These are phyloP conservation scores for Xylaria sp. DNA, from an alignment of 2,329 filamentous ascomycete genomes.

Conservation along the genomic window DNA sequence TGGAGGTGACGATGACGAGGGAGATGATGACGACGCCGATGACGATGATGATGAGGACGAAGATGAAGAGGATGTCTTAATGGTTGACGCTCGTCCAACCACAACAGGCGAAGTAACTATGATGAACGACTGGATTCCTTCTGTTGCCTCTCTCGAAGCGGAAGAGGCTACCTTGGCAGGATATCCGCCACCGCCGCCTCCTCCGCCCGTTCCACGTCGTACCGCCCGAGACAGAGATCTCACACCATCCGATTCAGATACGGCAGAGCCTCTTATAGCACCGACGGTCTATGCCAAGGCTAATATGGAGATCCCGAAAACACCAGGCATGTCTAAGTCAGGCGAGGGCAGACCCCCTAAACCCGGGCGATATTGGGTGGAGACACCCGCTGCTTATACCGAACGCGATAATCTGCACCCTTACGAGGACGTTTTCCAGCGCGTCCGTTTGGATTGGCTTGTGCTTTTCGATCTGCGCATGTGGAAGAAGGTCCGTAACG, in stretches of 20 bases:
- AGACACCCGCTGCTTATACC: slow-evolving; percentile 66
- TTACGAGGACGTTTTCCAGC: slow-evolving; percentile 83
- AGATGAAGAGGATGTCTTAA: slow-evolving; percentile 56
- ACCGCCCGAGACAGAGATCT: slow-evolving; percentile 51
- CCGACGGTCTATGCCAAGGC: slow-evolving; percentile 57
- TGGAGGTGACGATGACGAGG: slow-evolving; percentile 59
- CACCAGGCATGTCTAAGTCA: slow-evolving; percentile 52
- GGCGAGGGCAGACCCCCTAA: slow-evolving; percentile 48
- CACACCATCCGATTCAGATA: slow-evolving; percentile 69
- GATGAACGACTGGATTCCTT: slow-evolving; percentile 46
- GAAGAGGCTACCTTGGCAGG: slow-evolving; percentile 74
- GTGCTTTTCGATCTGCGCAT: slow-evolving; percentile 90
- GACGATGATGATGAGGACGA: slow-evolving; percentile 47
- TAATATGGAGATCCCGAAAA: slow-evolving; percentile 73
- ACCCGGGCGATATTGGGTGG: slow-evolving; percentile 79
- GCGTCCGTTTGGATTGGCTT: slow-evolving; percentile 87
- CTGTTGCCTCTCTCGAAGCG: slow-evolving; percentile 65
- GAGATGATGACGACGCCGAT: slow-evolving; percentile 37
- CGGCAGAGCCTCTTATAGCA: slow-evolving; percentile 60
- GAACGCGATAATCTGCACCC: slow-evolving; percentile 57
- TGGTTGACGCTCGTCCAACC: slow-evolving; percentile 48
- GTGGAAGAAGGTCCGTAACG: slow-evolving; percentile 93
- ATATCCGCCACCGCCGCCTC: slow-evolving; percentile 63
- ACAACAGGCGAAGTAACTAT: slow-evolving; percentile 38
- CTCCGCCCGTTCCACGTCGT: slow-evolving; percentile 51